A percentile compares a stretch with the other conserved stretches of the same genome.
phyloP scores from a whole-genome alignment of 2,329 filamentous ascomycete species.

The Pezicula neosporulosa region DNA sequence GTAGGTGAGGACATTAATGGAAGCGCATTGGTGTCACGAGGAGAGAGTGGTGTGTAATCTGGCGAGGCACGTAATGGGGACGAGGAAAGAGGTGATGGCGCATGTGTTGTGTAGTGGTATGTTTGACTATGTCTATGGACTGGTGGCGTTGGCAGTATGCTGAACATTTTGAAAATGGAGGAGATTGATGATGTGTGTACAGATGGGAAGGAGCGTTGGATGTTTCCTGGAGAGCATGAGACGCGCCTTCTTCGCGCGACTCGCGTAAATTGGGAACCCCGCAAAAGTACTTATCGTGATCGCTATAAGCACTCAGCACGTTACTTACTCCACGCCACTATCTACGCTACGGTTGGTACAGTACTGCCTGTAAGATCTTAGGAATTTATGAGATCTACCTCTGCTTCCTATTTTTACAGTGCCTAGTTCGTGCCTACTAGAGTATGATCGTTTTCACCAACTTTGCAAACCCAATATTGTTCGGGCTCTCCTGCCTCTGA shows the following conservation, averaged over 20 bases:
- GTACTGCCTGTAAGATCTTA: too few relatives aligned
- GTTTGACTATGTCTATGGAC: slow-evolving; percentile 8
- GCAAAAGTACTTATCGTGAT: background rate
- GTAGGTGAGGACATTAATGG: slow-evolving; percentile 23
- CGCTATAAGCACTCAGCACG: too few relatives aligned
- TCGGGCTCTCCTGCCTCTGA: too few relatives aligned
- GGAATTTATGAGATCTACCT: too few relatives aligned
- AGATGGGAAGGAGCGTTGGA: background rate
- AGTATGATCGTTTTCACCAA: too few relatives aligned
- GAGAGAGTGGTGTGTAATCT: slow-evolving; percentile 38
- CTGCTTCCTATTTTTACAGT: too few relatives aligned
- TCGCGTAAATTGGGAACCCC: background rate
- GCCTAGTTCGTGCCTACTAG: too few relatives aligned
- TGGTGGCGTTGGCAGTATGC: slow-evolving; percentile 16
- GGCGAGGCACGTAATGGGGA: slow-evolving; percentile 54
- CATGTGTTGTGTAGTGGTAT: slow-evolving; percentile 32
- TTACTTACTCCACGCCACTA: too few relatives aligned
- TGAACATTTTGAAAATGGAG: slow-evolving; percentile 19
- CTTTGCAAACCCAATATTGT: too few relatives aligned
- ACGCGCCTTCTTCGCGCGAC: background rate
- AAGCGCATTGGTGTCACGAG: slow-evolving; percentile 40
- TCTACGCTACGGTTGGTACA: too few relatives aligned
- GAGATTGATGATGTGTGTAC: slow-evolving; percentile 1
- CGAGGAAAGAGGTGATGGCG: slow-evolving; percentile 56
- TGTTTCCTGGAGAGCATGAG: background rate